These are phyloP conservation scores for Starmerella vitae DNA, from an alignment of 805 yeast genomes.

Conservation along the genomic window DNA sequence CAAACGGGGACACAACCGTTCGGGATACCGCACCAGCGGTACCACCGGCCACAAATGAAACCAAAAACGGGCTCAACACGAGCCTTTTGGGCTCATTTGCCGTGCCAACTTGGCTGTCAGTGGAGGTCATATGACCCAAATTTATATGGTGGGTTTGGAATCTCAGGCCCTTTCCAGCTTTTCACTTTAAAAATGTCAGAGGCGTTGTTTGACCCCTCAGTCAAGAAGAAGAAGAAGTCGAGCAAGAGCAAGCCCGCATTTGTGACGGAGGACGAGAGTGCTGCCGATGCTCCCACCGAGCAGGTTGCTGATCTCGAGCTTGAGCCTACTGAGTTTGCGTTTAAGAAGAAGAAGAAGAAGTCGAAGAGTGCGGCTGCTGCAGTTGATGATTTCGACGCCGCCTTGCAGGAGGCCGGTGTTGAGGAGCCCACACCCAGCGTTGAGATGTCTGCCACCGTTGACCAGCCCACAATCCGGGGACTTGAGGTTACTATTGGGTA, in stretches of 20 bases:
- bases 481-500: constrained; percentile 15
- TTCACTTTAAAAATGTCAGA: constrained; percentile 15
- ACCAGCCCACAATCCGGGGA: constrained; percentile 15
- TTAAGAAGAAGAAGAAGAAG: constrained; percentile 68
- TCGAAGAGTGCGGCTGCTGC: constrained; percentile 46
- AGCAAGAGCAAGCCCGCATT: constrained; percentile 28
- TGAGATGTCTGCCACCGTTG: constrained; percentile 12
- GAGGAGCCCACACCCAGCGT: constrained; percentile 33
- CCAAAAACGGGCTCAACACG: constrained; percentile 29
- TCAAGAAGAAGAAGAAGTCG: constrained; percentile 30
- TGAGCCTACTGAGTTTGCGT: constrained; percentile 24
- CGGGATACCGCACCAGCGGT: constrained; percentile 90
- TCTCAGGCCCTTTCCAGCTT: no score
- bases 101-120: neutral
- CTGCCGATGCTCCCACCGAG: constrained; percentile 33
- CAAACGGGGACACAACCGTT: constrained; percentile 89
- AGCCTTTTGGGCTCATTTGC: neutral
- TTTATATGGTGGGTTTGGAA: neutral
- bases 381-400: constrained; percentile 73
- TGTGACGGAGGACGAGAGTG: constrained; percentile 27
- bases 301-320: constrained; percentile 11
- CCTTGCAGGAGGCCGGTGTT: constrained; percentile 81
- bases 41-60: constrained; percentile 90
- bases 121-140: neutral
- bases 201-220: constrained; percentile 26